Base-by-base conservation (phyloP, 1,284 basidiomycete genomes). In the Filobasidium uniguttulatum region DNA sequence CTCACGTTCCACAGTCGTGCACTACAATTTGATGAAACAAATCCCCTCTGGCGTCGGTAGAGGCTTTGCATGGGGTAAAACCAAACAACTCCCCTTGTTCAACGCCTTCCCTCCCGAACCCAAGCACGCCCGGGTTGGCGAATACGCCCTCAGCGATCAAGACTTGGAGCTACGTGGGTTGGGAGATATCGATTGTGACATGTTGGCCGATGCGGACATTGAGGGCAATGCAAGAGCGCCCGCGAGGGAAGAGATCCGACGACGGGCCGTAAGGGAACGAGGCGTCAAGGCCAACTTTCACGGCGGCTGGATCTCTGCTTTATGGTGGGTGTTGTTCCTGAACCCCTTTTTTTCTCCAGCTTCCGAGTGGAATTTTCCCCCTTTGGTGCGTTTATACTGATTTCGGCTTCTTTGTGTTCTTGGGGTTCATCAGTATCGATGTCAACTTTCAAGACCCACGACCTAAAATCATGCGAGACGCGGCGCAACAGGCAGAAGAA, bases 21-120 rank as follows among this genome's bases (percentile, higher is more conserved):
- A 75, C 57, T 72, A 70, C 63, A 68, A 67, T 47, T 59, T 74
- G 19, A 57, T 74, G 44, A 74, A 74, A 56, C 65, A 72, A 57
- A 69, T 73, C 43, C 67, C 69, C 2, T 62, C 58, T 1, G 69
- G 68, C 2, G 56, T 72, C 37, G 62, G 62, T 7, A 51, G 60
- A 15, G 65, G 67, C 1, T 69, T 59, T 58, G 63, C 62, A 3
- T 72, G 70, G 69, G 70, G 70, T 5, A 59, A 63, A 3, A 64
- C 65, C 2, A 70, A 70, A 52, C 67, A 68, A 48, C 43, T 70
- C 36, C 63, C 63, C 0, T 37, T 68, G 17, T 66, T 66, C 56
- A 61, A 65, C 45, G 30, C 51, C 20, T 63, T 57, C 55, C 62
- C 63, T 0, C 48, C 52, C 12, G 55, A 53, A 25, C 58, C 59